A percentile compares a stretch with the other conserved stretches of the same genome.
Conservation (phyloP, 2,329 filamentous ascomycete species). For the Fragosphaeria purpurea region DNA sequence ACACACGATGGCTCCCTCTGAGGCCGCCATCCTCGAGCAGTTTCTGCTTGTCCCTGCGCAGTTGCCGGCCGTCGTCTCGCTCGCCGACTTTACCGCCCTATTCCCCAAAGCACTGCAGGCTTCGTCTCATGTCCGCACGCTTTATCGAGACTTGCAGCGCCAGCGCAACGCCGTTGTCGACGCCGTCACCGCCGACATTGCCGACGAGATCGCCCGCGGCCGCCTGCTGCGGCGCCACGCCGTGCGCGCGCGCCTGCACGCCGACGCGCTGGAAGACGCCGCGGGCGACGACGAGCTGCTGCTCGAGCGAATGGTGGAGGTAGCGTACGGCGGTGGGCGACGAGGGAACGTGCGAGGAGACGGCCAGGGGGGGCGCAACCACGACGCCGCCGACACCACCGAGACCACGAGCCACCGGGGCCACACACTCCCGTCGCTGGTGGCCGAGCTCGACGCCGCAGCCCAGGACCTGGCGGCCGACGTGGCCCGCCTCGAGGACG, state of each 20-base stretch:
- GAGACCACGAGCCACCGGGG: slow-evolving; percentile 21
- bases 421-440: slow-evolving; percentile 55
- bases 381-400: neutral
- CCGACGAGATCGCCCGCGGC: slow-evolving; percentile 50
- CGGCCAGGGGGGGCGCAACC: neutral
- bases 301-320: slow-evolving; percentile 44
- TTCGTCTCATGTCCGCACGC: slow-evolving; percentile 55
- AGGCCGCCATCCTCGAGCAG: slow-evolving; percentile 63
- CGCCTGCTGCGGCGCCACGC: slow-evolving; percentile 48
- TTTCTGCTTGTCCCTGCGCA: slow-evolving; percentile 71
- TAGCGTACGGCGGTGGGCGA: slow-evolving; percentile 27
- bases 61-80: slow-evolving; percentile 61
- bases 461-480: slow-evolving; percentile 56
- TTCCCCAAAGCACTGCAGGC: slow-evolving; percentile 60
- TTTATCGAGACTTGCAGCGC: slow-evolving; percentile 73
- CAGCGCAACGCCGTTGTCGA: slow-evolving; percentile 62
- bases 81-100: slow-evolving; percentile 64
- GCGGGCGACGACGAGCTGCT: slow-evolving; percentile 57
- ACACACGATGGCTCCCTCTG: slow-evolving; percentile 52
- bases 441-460: slow-evolving; percentile 61
- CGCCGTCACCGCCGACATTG: slow-evolving; percentile 53
- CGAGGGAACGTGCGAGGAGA: no score
- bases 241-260: slow-evolving; percentile 39
- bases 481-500: slow-evolving; percentile 53
- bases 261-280: slow-evolving; percentile 39